Evolutionary conservation across 2,329 filamentous ascomycete genomes (phyloP).

Genomic region (Alternaria burnsii): DNA sequence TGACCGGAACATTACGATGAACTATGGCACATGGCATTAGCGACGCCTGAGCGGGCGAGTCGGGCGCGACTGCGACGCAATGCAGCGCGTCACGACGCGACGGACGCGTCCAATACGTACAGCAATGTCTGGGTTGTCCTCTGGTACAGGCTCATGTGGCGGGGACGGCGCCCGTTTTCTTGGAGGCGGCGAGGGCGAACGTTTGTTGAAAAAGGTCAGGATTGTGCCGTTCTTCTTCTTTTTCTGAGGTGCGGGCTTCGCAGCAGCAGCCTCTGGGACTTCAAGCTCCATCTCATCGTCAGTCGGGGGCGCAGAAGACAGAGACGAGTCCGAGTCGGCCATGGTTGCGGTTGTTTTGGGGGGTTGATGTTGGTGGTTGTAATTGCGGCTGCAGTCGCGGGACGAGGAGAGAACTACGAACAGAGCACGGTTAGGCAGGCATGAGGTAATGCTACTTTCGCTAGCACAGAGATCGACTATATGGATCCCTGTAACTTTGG

Average conservation of each 20-base stretch:
- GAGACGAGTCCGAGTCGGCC: conserved; percentile 64
- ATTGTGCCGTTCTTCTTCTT: conserved; percentile 47
- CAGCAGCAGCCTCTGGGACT: conserved; percentile 31
- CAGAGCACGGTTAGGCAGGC: conserved; percentile 41
- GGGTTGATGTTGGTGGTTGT: conserved; percentile 32
- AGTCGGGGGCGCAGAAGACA: conserved; percentile 67
- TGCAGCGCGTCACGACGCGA: conserved; percentile 48
- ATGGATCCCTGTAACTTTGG: conserved; percentile 24
- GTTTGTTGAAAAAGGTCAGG: conserved; percentile 52
- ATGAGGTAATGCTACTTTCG: conserved; percentile 50
- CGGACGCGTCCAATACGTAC: conserved; percentile 67
- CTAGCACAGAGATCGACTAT: conserved; percentile 38
- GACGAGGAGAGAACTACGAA: conserved; percentile 34
- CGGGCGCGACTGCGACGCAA: conserved; percentile 28
- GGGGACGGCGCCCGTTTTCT: conserved; percentile 86
- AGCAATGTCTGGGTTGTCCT: conserved; percentile 90
- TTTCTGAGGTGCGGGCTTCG: conserved; percentile 38
- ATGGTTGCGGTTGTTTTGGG: conserved; percentile 50
- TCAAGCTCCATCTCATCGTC: conserved; percentile 62
- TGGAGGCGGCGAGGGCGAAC: conserved; percentile 58
- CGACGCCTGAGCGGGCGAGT: conserved; percentile 31
- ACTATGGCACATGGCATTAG: conserved; percentile 64
- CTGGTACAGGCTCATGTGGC: conserved; percentile 86
- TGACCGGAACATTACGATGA: conserved; percentile 97
- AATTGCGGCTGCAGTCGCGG: conserved; percentile 26